These are phyloP conservation scores for Lecanicillium sp. DNA, from an alignment of 2,329 filamentous ascomycete genomes.

Conservation along the genomic window DNA sequence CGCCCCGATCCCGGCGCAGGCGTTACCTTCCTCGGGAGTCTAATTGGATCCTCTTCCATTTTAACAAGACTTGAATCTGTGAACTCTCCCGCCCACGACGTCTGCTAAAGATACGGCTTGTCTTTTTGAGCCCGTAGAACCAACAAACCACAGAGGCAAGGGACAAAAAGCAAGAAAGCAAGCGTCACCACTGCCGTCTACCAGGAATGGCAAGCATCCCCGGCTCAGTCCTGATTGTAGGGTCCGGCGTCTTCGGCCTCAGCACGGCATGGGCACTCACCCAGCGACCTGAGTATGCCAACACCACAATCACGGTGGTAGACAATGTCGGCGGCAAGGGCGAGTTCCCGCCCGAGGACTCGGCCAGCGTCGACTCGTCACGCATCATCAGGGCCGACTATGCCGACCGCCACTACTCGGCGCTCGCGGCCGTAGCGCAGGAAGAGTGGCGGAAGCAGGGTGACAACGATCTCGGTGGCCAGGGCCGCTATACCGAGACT, in stretches of 20 bases:
- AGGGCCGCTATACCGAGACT: slow-evolving; percentile 62
- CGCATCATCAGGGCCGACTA: slow-evolving; percentile 71
- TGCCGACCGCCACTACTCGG: slow-evolving; percentile 67
- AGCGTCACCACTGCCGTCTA: neutral
- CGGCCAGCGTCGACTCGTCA: slow-evolving; percentile 54
- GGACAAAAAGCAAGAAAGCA: neutral
- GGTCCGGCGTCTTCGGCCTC: slow-evolving; percentile 58
- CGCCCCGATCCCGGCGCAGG: too few relatives aligned
- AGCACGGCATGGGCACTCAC: slow-evolving; percentile 60
- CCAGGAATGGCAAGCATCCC: slow-evolving; percentile 21
- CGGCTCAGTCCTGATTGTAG: slow-evolving; percentile 57
- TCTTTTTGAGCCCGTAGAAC: too few relatives aligned
- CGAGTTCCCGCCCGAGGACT: slow-evolving; percentile 53
- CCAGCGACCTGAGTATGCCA: slow-evolving; percentile 47
- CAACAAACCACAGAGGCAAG: too few relatives aligned
- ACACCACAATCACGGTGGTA: slow-evolving; percentile 50
- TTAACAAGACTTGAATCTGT: too few relatives aligned
- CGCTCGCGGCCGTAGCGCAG: slow-evolving; percentile 65
- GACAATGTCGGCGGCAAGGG: slow-evolving; percentile 38
- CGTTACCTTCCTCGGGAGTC: slow-evolving; percentile 9
- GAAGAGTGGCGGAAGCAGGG: slow-evolving; percentile 57
- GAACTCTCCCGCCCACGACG: too few relatives aligned
- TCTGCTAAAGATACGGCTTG: too few relatives aligned
- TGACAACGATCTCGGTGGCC: slow-evolving; percentile 47
- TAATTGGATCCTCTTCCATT: slow-evolving; percentile 5